Evolutionary conservation across 2,329 filamentous ascomycete genomes (phyloP).

Genomic region (Coniella vitis): DNA sequence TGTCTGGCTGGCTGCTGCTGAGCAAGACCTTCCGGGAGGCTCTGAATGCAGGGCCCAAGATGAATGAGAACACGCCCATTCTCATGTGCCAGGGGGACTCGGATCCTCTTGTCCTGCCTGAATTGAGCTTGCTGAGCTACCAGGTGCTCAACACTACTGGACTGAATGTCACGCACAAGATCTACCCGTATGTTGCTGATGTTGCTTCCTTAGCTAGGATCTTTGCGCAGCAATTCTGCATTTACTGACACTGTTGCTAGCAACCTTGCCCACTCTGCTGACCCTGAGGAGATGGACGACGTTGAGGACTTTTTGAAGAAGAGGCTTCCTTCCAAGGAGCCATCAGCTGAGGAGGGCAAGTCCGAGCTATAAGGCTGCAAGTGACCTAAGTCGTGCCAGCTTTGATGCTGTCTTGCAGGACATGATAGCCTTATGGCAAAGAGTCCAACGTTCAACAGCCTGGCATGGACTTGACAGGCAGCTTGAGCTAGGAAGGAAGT

Average conservation of each 20-base stretch:
- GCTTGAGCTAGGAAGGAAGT: no score
- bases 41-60: conserved; percentile 31
- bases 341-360: conserved; percentile 21
- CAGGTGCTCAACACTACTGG: conserved; percentile 62
- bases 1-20: conserved; percentile 77
- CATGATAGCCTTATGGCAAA: no score
- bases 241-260: conserved; percentile 30
- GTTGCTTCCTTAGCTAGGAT: not conserved
- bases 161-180: conserved; percentile 67
- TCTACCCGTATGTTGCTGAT: conserved; percentile 55
- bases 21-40: conserved; percentile 38
- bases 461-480: no score
- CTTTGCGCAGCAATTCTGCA: not conserved
- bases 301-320: conserved; percentile 55
- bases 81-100: conserved; percentile 83
- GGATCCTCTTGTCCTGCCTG: conserved; percentile 65
- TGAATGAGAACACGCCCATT: conserved; percentile 72
- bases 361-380: conserved; percentile 26
- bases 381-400: not conserved
- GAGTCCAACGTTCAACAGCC: no score
- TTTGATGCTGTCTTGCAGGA: no score
- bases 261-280: conserved; percentile 68
- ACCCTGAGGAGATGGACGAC: conserved; percentile 72
- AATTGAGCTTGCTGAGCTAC: conserved; percentile 62
- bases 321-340: conserved; percentile 38